Base-by-base conservation (phyloP, 805 yeast genomes). In the Candida nitratophila region DNA sequence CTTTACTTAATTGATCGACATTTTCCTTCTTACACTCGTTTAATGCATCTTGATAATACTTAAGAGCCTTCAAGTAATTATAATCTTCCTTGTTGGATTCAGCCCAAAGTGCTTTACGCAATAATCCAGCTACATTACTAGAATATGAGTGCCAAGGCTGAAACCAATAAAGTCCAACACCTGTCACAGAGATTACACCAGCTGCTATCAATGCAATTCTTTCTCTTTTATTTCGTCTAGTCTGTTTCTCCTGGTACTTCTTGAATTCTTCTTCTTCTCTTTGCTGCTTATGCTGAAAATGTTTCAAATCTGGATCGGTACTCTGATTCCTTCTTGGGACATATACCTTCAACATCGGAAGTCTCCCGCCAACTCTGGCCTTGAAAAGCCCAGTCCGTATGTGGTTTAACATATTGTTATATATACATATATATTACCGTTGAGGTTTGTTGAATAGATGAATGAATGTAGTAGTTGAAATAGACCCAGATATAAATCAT, bases 41-140 rank as follows among this genome's bases (percentile, higher is more conserved):
- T 24, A 89, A 64, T 0, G 96, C 96, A 50, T 83, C 82, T 37
- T 86, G 72, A 62, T 90, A 91, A 52, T 74, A 70, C 46, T 75
- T 73, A 47, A 88, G 66, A 0, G 97, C 96, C 47, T 77, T 67
- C 43, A 74, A 69, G 62, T 76, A 83, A 57, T 86, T 83, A 35
- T 74, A 68, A 19, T 76, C 74, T 15, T 77, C 82, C 45, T 79
- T 80, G 40, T 81, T 83, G 39, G 83, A 72, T 60, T 91, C 96
- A 2, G 91, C 90, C 84, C 90, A 79, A 6, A 90, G 66, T 0
- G 85, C 97, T 53, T 80, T 76, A 34, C 96, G 70, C 49, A 91
- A 64, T 22, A 76, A 69, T 43, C 71, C 76, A 22, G 96, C 93
- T 11, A 88, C 95, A 3, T 53, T 51, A 10, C 45, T 50, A 1